Conservation (phyloP, 441 rosid species). For the Geranium incanum region DNA sequence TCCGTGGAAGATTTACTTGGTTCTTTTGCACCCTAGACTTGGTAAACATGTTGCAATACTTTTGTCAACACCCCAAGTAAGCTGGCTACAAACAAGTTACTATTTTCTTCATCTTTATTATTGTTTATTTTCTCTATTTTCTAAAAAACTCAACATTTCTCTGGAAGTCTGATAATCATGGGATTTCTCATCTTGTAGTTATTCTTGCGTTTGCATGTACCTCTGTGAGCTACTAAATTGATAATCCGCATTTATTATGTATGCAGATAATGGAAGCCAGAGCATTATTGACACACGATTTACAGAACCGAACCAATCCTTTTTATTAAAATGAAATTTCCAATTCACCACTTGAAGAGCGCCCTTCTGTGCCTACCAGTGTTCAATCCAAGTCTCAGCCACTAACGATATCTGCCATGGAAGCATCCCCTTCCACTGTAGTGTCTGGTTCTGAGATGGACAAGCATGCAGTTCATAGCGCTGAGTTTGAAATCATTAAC, state of each 20-base stretch:
- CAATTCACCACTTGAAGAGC: constrained; percentile 25
- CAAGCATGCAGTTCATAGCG: constrained; percentile 49
- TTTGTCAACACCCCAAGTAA: constrained; percentile 74
- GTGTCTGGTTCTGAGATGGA: constrained; percentile 43
- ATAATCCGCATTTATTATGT: constrained; percentile 7
- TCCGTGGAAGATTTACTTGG: constrained; percentile 87
- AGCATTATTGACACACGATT: constrained; percentile 49
- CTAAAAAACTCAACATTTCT: constrained; percentile 1
- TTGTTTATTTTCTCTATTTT: not conserved
- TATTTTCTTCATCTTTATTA: not conserved
- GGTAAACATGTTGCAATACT: constrained; percentile 60
- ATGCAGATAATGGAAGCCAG: constrained; percentile 70
- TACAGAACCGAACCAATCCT: constrained; percentile 32
- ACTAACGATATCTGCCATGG: constrained; percentile 24
- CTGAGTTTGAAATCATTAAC: constrained; percentile 53
- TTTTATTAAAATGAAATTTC: constrained; percentile 17
- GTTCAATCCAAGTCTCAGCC: constrained; percentile 27
- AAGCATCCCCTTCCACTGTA: constrained; percentile 20
- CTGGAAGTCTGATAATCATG: not conserved
- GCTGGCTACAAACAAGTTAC: constrained; percentile 16
- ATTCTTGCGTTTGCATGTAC: not conserved
- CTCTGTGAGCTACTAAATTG: constrained; percentile 2
- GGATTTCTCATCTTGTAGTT: not conserved
- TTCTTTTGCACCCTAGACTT: constrained; percentile 76
- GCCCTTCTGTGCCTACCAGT: constrained; percentile 34